Evolutionary conservation across 345 rosid genomes (phyloP).

Genomic region (Euphorbia peplus): DNA sequence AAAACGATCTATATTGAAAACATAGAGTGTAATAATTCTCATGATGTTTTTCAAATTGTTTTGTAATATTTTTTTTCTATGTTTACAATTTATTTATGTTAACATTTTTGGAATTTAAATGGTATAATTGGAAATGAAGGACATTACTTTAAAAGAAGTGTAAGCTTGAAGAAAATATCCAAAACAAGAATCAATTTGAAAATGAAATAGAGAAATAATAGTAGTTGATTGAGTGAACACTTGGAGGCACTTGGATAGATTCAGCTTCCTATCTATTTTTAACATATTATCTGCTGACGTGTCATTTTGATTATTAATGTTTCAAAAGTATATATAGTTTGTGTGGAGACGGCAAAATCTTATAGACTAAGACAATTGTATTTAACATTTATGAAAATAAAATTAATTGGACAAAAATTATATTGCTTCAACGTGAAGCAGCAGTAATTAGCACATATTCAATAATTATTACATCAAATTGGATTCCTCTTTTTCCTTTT

Average conservation of each 20-base stretch:
- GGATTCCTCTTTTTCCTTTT: neutral
- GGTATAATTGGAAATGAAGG: too few species aligned
- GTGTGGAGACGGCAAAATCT: constrained; percentile 7
- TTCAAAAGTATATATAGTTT: neutral
- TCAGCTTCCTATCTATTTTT: neutral
- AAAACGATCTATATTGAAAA: too few species aligned
- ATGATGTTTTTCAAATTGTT: too few species aligned
- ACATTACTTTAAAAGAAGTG: neutral
- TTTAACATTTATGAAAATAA: neutral
- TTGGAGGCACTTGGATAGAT: neutral
- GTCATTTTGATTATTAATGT: neutral
- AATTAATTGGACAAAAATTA: neutral
- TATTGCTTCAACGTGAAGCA: constrained; percentile 16
- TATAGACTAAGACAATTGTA: neutral
- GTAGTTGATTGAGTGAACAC: neutral
- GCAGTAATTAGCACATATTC: neutral
- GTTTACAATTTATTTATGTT: too few species aligned
- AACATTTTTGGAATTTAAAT: too few species aligned
- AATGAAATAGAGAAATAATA: neutral
- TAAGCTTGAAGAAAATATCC: neutral
- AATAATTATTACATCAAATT: neutral
- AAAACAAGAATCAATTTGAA: neutral
- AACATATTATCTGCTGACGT: neutral
- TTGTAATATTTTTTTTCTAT: too few species aligned
- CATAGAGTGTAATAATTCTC: too few species aligned